Percentiles rank a stretch among this genome's conserved stretches.
Conservation (phyloP, 176 grass and related monocot genomes). For the Saccharum officinarum region DNA sequence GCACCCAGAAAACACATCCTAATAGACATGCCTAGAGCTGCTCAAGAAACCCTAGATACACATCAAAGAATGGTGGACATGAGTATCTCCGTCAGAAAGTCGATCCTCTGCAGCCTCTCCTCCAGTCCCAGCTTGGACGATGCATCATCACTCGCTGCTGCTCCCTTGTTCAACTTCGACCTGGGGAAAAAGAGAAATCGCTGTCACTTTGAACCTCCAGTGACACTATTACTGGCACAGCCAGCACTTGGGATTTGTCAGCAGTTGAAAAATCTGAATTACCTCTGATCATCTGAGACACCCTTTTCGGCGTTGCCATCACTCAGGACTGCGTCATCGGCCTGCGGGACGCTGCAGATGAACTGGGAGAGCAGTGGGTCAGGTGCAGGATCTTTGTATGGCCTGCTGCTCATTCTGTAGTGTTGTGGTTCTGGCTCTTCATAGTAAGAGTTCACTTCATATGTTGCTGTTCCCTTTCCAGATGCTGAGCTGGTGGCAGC, state of each 20-base stretch:
- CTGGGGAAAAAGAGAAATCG: slow-evolving; percentile 21
- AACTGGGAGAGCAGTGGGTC: slow-evolving; percentile 80
- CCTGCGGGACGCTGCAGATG: slow-evolving; percentile 38
- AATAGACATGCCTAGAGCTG: not conserved
- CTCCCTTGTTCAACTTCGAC: slow-evolving; percentile 19
- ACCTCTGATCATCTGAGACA: slow-evolving; percentile 48
- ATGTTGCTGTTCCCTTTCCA: slow-evolving; percentile 28
- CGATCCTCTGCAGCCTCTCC: slow-evolving; percentile 71
- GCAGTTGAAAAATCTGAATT: slow-evolving; percentile 3
- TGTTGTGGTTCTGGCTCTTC: slow-evolving; percentile 23
- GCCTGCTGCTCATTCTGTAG: slow-evolving; percentile 18
- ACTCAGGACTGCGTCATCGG: not conserved
- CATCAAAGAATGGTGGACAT: slow-evolving; percentile 69
- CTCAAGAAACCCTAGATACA: slow-evolving; percentile 5
- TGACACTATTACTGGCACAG: not conserved
- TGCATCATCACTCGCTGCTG: slow-evolving; percentile 12
- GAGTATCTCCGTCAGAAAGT: slow-evolving; percentile 62
- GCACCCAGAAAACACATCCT: not conserved
- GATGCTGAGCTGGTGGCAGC: slow-evolving; percentile 7
- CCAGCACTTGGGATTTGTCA: not conserved
- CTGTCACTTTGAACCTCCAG: not conserved
- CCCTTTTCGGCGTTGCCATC: not conserved
- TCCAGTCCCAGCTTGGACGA: slow-evolving; percentile 45
- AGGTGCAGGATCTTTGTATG: slow-evolving; percentile 46
- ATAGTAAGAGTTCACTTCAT: slow-evolving; percentile 43